These are phyloP conservation scores for Monosporascus sp. DNA, from an alignment of 2,329 filamentous ascomycete genomes.

Conservation along the genomic window DNA sequence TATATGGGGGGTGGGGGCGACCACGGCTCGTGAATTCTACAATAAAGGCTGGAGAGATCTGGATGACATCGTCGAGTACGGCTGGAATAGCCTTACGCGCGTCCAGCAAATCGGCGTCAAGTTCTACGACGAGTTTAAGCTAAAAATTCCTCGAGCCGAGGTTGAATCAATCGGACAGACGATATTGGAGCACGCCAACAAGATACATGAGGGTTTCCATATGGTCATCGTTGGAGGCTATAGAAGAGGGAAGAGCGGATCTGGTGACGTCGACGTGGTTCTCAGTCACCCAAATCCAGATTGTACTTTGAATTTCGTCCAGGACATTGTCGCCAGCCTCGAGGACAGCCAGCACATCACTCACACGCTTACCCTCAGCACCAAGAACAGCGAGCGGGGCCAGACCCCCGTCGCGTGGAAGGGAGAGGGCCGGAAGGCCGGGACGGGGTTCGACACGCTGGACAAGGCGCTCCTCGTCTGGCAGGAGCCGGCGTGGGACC, in stretches of 20 bases:
- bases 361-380: conserved; percentile 69
- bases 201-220: conserved; percentile 50
- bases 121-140: conserved; percentile 80
- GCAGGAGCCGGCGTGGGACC: conserved; percentile 59
- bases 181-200: conserved; percentile 63
- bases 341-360: conserved; percentile 70
- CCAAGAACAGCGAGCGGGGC: conserved; percentile 64
- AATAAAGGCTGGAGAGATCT: conserved; percentile 74
- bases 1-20: conserved; percentile 88
- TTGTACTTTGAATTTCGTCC: conserved; percentile 65
- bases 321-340: conserved; percentile 64
- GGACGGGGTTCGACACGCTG: conserved; percentile 74
- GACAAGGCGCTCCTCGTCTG: conserved; percentile 93
- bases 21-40: conserved; percentile 78
- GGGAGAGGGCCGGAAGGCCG: conserved; percentile 35
- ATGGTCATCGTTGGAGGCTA: conserved; percentile 73
- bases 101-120: conserved; percentile 93
- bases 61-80: conserved; percentile 79
- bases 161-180: conserved; percentile 62
- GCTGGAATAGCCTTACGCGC: conserved; percentile 68
- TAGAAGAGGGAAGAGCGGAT: conserved; percentile 66
- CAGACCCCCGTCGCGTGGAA: conserved; percentile 57
- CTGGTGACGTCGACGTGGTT: conserved; percentile 82
- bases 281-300: conserved; percentile 70
- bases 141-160: conserved; percentile 66